Conservation (phyloP, 2,329 filamentous ascomycete genomes). For the Beauveria scarabaeidicola region DNA sequence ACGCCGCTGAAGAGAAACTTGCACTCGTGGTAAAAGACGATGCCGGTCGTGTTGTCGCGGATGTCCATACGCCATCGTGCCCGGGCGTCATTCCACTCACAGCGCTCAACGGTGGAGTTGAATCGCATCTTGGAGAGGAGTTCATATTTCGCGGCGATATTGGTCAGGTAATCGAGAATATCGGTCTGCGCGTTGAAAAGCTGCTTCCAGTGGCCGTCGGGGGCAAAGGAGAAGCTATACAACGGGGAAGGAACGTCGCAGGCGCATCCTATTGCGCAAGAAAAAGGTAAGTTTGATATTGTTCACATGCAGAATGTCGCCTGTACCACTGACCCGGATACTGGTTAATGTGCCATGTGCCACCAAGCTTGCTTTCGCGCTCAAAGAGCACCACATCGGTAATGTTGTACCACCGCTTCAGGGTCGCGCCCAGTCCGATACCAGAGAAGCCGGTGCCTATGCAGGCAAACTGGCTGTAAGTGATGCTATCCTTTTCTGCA, state of each 20-base stretch:
- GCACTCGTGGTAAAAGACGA: constrained; percentile 26
- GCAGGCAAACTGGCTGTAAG: constrained; percentile 32
- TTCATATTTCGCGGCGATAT: constrained; percentile 39
- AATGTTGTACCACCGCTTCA: constrained; percentile 49
- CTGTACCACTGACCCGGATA: constrained; percentile 41
- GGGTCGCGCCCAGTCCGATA: constrained; percentile 50
- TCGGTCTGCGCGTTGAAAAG: constrained; percentile 48
- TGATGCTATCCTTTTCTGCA: constrained; percentile 4
- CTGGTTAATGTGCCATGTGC: constrained; percentile 56
- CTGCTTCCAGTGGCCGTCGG: constrained; percentile 52
- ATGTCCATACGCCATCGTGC: constrained; percentile 27
- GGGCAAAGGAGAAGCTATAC: constrained; percentile 53
- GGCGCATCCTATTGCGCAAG: constrained; percentile 26
- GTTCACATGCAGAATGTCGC: too few species aligned
- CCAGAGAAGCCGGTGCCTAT: constrained; percentile 56
- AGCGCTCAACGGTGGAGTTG: constrained; percentile 26
- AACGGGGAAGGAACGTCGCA: constrained; percentile 52
- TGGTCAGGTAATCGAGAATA: constrained; percentile 47
- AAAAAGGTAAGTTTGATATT: neutral
- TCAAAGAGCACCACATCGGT: constrained; percentile 55
- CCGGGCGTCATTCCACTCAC: constrained; percentile 29
- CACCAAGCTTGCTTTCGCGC: constrained; percentile 46
- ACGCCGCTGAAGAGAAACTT: constrained; percentile 31
- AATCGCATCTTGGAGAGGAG: constrained; percentile 31
- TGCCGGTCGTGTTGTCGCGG: constrained; percentile 17